phyloP scores from a whole-genome alignment of 345 rosid species.

The Populus ilicifolia region DNA sequence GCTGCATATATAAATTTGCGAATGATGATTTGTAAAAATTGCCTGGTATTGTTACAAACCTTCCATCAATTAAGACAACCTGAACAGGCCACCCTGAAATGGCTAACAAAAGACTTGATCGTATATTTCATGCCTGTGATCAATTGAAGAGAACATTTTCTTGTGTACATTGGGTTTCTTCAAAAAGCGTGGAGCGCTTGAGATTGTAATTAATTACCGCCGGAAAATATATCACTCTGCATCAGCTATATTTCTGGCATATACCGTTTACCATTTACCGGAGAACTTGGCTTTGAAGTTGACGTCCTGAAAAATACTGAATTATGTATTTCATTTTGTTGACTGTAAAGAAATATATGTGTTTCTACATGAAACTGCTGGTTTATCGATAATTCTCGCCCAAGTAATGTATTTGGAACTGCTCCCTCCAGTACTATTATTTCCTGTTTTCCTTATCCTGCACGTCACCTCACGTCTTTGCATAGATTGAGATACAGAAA shows the following conservation, averaged over 20 bases:
- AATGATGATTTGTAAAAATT: conserved; percentile 15
- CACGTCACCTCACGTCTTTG: not conserved
- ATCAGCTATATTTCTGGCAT: not conserved
- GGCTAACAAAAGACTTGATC: conserved; percentile 10
- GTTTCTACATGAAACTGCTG: not conserved
- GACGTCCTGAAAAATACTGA: not conserved
- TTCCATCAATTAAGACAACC: not conserved
- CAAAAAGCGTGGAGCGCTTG: not conserved
- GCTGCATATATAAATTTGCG: not conserved
- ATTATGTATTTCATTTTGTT: not conserved
- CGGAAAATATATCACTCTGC: not conserved
- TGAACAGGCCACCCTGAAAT: conserved; percentile 1
- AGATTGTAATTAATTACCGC: not conserved
- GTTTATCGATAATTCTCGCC: not conserved
- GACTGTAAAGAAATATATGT: not conserved
- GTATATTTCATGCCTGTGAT: not conserved
- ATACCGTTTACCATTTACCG: not conserved
- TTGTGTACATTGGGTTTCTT: not conserved
- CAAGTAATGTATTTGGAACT: not conserved
- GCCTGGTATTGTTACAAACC: not conserved
- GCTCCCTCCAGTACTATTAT: not conserved
- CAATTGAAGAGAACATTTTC: not conserved
- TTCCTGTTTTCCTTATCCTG: not conserved
- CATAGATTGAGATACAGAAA: not conserved
- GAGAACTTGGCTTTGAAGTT: not conserved